Evolutionary conservation across 768 basidiomycete genomes (phyloP).

Genomic region (Daedalea quercina): DNA sequence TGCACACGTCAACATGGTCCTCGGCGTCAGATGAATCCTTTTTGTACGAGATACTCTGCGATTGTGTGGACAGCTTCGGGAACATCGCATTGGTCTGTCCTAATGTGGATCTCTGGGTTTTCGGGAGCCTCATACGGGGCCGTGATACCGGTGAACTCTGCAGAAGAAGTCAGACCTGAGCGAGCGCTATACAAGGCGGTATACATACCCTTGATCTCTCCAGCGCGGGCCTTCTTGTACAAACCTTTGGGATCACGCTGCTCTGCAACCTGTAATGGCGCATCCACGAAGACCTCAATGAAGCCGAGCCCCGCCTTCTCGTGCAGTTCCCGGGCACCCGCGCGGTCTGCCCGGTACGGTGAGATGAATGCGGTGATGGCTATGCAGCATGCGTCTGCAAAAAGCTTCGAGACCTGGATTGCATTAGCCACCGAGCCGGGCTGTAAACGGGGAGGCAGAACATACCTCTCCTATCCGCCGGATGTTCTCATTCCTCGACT

Average conservation of each 20-base stretch:
- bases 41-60: constrained; percentile 65
- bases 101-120: constrained; percentile 86
- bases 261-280: constrained; percentile 83
- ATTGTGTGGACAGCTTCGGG: constrained; percentile 73
- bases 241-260: constrained; percentile 94
- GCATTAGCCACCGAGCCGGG: constrained; percentile 2
- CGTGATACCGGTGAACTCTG: constrained; percentile 97
- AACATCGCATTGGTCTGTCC: constrained; percentile 76
- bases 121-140: constrained; percentile 92
- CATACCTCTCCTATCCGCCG: constrained; percentile 91
- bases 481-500: constrained; percentile 91
- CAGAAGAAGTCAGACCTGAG: neutral
- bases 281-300: constrained; percentile 93
- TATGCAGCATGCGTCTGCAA: constrained; percentile 82
- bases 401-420: constrained; percentile 86
- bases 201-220: constrained; percentile 84
- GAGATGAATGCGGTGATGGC: constrained; percentile 97
- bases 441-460: neutral
- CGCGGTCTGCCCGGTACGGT: constrained; percentile 87
- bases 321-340: constrained; percentile 78
- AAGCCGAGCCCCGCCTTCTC: constrained; percentile 68
- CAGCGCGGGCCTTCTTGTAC: constrained; percentile 93
- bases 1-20: neutral
- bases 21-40: constrained; percentile 44
- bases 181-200: neutral